Conservation (phyloP, 345 rosid genomes). For the Camelina laxa region DNA sequence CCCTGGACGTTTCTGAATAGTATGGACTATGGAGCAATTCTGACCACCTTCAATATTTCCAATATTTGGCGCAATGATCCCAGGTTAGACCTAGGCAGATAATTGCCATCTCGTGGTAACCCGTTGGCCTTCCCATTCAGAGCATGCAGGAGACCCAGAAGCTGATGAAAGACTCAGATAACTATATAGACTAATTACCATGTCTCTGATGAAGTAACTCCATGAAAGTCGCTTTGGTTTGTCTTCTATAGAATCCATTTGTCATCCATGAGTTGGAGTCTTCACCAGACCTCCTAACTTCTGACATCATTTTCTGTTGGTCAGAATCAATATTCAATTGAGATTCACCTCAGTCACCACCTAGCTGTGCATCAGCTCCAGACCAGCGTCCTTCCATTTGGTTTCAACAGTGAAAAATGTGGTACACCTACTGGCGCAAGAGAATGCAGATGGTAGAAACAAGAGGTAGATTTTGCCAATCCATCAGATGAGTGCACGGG, state of each 20-base stretch:
- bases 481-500: slow-evolving; percentile 51
- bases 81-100: slow-evolving; percentile 36
- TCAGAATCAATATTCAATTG: slow-evolving; percentile 51
- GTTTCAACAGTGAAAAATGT: slow-evolving; percentile 38
- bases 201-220: slow-evolving; percentile 43
- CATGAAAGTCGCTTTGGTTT: slow-evolving; percentile 51
- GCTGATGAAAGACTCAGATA: slow-evolving; percentile 45
- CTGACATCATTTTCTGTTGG: slow-evolving; percentile 50
- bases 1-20: not conserved
- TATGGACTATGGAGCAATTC: slow-evolving; percentile 11
- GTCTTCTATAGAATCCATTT: slow-evolving; percentile 60
- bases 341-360: slow-evolving; percentile 44
- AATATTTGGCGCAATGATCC: slow-evolving; percentile 38
- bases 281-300: slow-evolving; percentile 35
- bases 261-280: slow-evolving; percentile 43
- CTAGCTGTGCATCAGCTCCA: slow-evolving; percentile 49
- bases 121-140: slow-evolving; percentile 19
- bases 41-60: slow-evolving; percentile 38
- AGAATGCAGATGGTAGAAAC: slow-evolving; percentile 52
- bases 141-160: slow-evolving; percentile 31
- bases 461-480: slow-evolving; percentile 49
- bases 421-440: slow-evolving; percentile 50
- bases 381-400: slow-evolving; percentile 52
- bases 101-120: slow-evolving; percentile 35
- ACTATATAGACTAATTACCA: slow-evolving; percentile 49